Conservation (phyloP, 108 stramenopile species). For the Skeletonema grethae region DNA sequence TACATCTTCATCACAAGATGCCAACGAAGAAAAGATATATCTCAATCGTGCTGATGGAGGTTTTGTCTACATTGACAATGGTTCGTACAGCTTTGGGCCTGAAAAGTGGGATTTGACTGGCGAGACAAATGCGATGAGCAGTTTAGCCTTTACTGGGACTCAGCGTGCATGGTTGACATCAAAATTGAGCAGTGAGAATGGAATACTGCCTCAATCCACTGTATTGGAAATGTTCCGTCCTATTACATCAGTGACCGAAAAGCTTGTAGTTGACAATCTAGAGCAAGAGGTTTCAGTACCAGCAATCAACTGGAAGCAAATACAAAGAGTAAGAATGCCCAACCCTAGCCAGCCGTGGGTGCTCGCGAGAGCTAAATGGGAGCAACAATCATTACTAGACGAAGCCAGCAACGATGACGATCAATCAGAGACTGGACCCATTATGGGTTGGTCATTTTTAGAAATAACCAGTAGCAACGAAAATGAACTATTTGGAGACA, state of each 20-base stretch:
- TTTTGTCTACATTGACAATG: slow-evolving; percentile 65
- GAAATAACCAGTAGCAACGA: slow-evolving; percentile 3
- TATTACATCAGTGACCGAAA: neutral
- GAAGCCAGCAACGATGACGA: neutral
- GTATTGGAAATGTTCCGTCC: slow-evolving; percentile 18
- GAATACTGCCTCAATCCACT: neutral
- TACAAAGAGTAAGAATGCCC: slow-evolving; percentile 46
- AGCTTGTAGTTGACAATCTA: neutral
- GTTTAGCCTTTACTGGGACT: slow-evolving; percentile 35
- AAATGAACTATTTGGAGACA: slow-evolving; percentile 8
- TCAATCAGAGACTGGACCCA: neutral
- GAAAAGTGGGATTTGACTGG: slow-evolving; percentile 20
- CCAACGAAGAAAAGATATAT: slow-evolving; percentile 36
- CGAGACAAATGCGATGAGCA: slow-evolving; percentile 27
- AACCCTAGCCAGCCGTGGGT: slow-evolving; percentile 51
- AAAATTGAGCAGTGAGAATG: slow-evolving; percentile 11
- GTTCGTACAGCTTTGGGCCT: slow-evolving; percentile 57
- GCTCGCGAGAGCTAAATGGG: slow-evolving; percentile 62
- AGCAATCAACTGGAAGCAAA: slow-evolving; percentile 10
- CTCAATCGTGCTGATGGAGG: slow-evolving; percentile 76
- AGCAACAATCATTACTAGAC: slow-evolving; percentile 15
- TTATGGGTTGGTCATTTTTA: slow-evolving; percentile 19
- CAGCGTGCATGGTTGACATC: slow-evolving; percentile 19
- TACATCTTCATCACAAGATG: neutral
- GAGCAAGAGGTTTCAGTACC: neutral